Evolutionary conservation across 2,329 filamentous ascomycete species (phyloP).

Genomic region (Ascochyta koolunga): DNA sequence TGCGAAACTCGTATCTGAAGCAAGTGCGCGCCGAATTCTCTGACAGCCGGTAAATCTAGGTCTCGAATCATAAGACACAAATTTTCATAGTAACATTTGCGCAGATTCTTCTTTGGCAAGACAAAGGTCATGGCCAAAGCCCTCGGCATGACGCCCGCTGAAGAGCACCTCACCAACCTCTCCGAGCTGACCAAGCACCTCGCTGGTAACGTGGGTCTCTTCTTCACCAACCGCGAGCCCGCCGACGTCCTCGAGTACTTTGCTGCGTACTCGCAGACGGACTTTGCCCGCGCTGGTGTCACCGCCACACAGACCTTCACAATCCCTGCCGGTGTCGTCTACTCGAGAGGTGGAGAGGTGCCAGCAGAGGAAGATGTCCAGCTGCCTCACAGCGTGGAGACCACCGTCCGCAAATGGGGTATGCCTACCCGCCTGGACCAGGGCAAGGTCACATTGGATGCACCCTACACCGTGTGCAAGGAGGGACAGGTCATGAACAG

Average conservation of each 20-base stretch:
- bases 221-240: conserved; percentile 83
- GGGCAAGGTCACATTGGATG: conserved; percentile 82
- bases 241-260: conserved; percentile 75
- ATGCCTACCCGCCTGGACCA: conserved; percentile 88
- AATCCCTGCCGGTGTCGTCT: conserved; percentile 82
- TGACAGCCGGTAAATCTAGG: conserved; percentile 73
- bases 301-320: conserved; percentile 75
- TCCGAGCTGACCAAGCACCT: conserved; percentile 72
- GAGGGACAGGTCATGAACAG: conserved; percentile 86
- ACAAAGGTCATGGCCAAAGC: conserved; percentile 99
- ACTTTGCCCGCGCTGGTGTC: conserved; percentile 90
- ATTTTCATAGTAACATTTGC: conserved; percentile 24
- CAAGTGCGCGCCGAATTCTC: conserved; percentile 82
- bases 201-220: conserved; percentile 81
- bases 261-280: conserved; percentile 71
- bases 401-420: conserved; percentile 84
- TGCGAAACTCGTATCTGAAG: conserved; percentile 97
- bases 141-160: conserved; percentile 77
- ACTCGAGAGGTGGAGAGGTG: conserved; percentile 78
- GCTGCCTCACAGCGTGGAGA: conserved; percentile 86
- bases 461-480: conserved; percentile 77
- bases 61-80: conserved; percentile 19
- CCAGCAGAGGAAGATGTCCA: conserved; percentile 82
- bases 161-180: conserved; percentile 81
- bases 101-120: conserved; percentile 95